Base-by-base conservation (phyloP, 306 rosid species). In the Neltuma alba region DNA sequence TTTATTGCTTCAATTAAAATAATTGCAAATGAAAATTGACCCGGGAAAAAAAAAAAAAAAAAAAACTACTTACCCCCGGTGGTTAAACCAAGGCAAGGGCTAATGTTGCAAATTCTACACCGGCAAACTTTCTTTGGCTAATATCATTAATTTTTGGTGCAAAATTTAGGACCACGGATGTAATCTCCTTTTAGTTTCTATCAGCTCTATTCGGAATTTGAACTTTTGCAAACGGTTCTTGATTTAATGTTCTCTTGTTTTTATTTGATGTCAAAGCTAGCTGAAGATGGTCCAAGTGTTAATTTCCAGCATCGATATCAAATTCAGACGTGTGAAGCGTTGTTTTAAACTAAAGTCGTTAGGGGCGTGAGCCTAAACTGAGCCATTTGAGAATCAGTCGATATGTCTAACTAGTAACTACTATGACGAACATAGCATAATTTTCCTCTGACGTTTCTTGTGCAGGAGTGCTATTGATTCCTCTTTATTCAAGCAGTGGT, bases 381-480 rank as follows among this genome's bases (percentile, higher is more conserved):
- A 68, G 28, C 36, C 36, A 41, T 27, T 42, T 7, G 8, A 44
- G 38, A 42, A 69, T 76, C 58, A 60, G 57, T 48, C 41, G n/a
- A 6, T 61, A 28, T 61, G 33, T 45, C 34, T 55, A 48, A 54
- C 41, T 73, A 23, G 27, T 55, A 48, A 54, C 41, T 73, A 23
- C 0, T 74, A 1, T 16, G 38, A 55, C 28, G 36, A 58, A 61
- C 55, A 38, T 74, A 21, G 6, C 20, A 14, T 76, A 41, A 9
- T 36, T 57, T 55, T 31, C 37, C 52, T 68, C 63, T 81, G 74
- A 38, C 28, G 38, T 74, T 64, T 55, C 44, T 18, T 13, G 70
- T 87, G 80, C 88, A 94, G 99, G 94, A 89, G 38, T 79, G 97
- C 97, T 57, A 76, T 94, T 72, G 89, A 92, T 72, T 94, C 95